Conservation (phyloP, 306 rosid genomes). For the Pyrus pyrifolia region DNA sequence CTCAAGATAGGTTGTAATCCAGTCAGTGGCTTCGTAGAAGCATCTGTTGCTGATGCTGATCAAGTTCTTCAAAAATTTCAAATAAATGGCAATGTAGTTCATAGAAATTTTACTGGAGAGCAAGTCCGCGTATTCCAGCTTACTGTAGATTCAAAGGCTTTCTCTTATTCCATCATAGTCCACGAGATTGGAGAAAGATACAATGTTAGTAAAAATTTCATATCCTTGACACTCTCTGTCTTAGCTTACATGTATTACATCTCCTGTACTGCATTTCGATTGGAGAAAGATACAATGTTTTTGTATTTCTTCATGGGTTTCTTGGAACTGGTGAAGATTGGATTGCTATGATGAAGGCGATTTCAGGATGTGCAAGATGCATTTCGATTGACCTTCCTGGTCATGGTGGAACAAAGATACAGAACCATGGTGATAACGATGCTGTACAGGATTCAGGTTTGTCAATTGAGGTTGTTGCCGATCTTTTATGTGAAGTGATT, state of each 20-base stretch:
- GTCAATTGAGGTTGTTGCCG: conserved; percentile 59
- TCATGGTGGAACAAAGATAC: conserved; percentile 64
- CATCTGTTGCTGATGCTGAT: conserved; percentile 65
- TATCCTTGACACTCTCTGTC: not conserved
- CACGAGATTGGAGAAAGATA: conserved; percentile 59
- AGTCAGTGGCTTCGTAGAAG: conserved; percentile 58
- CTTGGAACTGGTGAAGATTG: conserved; percentile 94
- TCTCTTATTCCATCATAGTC: conserved; percentile 54
- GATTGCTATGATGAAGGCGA: conserved; percentile 70
- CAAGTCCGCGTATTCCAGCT: conserved; percentile 40
- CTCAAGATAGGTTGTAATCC: conserved; percentile 48
- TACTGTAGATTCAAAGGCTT: conserved; percentile 31
- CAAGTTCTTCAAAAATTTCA: conserved; percentile 45
- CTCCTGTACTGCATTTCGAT: conserved; percentile 5
- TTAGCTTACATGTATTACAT: not conserved
- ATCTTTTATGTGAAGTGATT: conserved; percentile 41
- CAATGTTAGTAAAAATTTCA: conserved; percentile 46
- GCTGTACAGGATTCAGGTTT: conserved; percentile 28
- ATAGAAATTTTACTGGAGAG: conserved; percentile 32
- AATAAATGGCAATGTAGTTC: conserved; percentile 41
- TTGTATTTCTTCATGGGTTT: conserved; percentile 89
- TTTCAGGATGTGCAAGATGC: conserved; percentile 75
- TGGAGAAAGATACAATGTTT: too few relatives aligned
- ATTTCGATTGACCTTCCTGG: conserved; percentile 89
- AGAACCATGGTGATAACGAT: conserved; percentile 21